These are phyloP conservation scores for Fomitopsis betulina DNA, from an alignment of 1,284 basidiomycete species.

Conservation along the genomic window DNA sequence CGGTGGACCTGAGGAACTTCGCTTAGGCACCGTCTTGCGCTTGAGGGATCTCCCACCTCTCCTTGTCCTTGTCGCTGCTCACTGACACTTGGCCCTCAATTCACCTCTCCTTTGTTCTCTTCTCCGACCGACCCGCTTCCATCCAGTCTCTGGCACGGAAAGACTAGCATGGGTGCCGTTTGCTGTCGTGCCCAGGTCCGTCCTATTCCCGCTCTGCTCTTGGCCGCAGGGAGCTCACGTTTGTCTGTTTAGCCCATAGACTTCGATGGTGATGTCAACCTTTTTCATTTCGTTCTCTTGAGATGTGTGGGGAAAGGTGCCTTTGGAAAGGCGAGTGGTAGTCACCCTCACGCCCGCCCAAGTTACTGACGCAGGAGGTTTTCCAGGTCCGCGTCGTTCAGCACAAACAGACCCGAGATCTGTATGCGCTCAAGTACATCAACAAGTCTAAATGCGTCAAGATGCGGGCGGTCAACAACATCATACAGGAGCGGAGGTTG, in stretches of 20 bases:
- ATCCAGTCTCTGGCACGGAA: slow-evolving; percentile 20
- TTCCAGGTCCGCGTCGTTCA: slow-evolving; percentile 92
- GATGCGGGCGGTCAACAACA: slow-evolving; percentile 97
- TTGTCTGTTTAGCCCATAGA: slow-evolving; percentile 77
- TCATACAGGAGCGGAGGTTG: slow-evolving; percentile 90
- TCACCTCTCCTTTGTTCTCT: slow-evolving; percentile 19
- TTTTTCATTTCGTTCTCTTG: slow-evolving; percentile 95
- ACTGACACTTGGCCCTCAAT: slow-evolving; percentile 13
- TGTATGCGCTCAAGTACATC: slow-evolving; percentile 99
- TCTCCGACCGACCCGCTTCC: slow-evolving; percentile 11
- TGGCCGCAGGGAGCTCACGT: slow-evolving; percentile 5
- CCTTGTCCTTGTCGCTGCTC: slow-evolving; percentile 7
- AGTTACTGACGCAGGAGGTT: background rate
- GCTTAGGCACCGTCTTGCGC: background rate
- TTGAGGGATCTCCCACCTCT: background rate
- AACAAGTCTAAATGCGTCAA: slow-evolving; percentile 97
- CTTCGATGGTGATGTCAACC: slow-evolving; percentile 95
- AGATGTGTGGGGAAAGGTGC: slow-evolving; percentile 97
- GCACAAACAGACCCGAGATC: slow-evolving; percentile 93
- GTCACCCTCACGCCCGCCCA: slow-evolving; percentile 1
- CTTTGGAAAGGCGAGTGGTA: slow-evolving; percentile 82
- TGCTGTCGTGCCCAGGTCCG: slow-evolving; percentile 79
- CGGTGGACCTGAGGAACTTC: background rate
- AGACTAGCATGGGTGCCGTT: slow-evolving; percentile 66
- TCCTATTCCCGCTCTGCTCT: slow-evolving; percentile 7